Base-by-base conservation (phyloP, 169 alveolate genomes). In the Eimeria necatrix region DNA sequence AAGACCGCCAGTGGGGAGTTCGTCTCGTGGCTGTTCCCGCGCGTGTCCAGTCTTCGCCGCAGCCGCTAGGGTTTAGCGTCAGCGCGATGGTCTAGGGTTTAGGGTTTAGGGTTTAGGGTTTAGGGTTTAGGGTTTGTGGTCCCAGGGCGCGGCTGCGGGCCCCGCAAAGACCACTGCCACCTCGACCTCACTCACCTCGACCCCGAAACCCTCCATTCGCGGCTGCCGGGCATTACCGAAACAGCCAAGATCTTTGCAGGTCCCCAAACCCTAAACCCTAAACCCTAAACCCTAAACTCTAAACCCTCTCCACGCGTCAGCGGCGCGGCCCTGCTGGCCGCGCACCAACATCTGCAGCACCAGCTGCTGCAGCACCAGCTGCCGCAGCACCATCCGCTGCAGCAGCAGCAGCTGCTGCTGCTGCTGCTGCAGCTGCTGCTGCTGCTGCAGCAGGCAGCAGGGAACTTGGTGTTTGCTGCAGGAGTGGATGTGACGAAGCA, bases 241-340 rank as follows among this genome's bases (percentile, higher is more conserved):
- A 98, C 99, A 48, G 99, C 99, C 14, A 98, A 98, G 90, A 98
- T 98, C 92, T 99, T 99, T 95, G 99, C 99, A 53, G 99, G 99
- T 48, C 22, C 10, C 14, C 20, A 1, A 12, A 56, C 10, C 14
- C 20, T 56, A 12, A 56, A 56, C 20, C 12, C 12, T 10, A 56
- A 56, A 56, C 12, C 68, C 68, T 32, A 32, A 32, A 32, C 41
- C 41, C 41, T 32, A 32, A 32, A 32, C 41, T 5, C 53, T 22
- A 26, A 24, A 2, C n/a, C 41, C 56, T 74, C 24, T 74, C 53
- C 32, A 5, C n/a, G 86, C 22, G 2, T 49, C 41, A 32, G 41
- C 41, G 41, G 41, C 41, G 41, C n/a, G 2, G 41, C 41, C 41
- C 41, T 32, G 2, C 41, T 32, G 41, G 41, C 41, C 41, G 41